Base-by-base conservation (phyloP, 768 basidiomycete genomes). In the Gyrodon lividus region DNA sequence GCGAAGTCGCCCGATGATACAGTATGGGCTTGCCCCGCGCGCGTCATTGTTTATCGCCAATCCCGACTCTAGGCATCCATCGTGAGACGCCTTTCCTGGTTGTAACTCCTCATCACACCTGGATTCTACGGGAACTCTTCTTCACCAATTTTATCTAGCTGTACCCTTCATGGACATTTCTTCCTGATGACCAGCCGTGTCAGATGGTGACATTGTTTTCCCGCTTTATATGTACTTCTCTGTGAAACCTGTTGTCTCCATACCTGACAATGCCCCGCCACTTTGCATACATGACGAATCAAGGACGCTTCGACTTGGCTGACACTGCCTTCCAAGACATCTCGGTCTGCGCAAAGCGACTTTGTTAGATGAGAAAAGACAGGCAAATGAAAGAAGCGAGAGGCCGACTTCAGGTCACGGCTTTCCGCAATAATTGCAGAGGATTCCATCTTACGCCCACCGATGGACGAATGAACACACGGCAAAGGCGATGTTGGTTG, bases 31-130 rank as follows among this genome's bases (percentile, higher is more conserved):
- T 30, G 83, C 77, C 31, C 81, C 82, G 20, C 77, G 79, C 53
- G 69, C 79, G 17, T 80, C 81, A 55, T 73, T 92, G 26, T 91
- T 81, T 58, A 76, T 92, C 46, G 86, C 86, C 20, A 91, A 92
- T 67, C 88, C 89, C 33, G 63, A 64, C 52, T 46, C 49, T 38
- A 51, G 52, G 46, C 42, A 41, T 38, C 19, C 47, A 34, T 42
- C 51, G 33, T 67, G 60, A 65, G 30, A 19, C 34, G 24, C 43
- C 13, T 41, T 38, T 39, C 6, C 13, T 33, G 14, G 34, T 33
- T 46, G 12, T 42, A 35, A 44, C 35, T 24, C 34, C 26, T 37
- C 35, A n/a, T 9, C n/a, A 37, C 38, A 20, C 19, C 22, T 19
- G 19, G 52, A 38, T 39, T 47, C 47, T 46, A 52, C 43, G 24